Base-by-base conservation (phyloP, 768 basidiomycete genomes). In the Pisolithus orientalis region DNA sequence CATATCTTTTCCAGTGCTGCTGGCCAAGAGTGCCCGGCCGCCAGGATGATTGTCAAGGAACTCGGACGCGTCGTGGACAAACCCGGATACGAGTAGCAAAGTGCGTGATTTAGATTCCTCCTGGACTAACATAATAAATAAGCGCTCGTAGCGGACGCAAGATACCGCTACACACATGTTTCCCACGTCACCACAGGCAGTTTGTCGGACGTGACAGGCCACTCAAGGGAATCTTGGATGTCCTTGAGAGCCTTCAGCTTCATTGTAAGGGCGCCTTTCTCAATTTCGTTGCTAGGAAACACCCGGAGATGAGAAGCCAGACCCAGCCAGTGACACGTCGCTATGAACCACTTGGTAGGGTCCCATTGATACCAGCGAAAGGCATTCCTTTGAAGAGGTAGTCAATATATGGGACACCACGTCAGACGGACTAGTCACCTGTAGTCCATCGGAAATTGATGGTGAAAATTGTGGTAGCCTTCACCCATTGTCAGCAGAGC, bases 201-300 rank as follows among this genome's bases (percentile, higher is more conserved):
- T 32, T 84, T 72, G 48, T 79, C 78, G 37, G 72, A 65, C 50
- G 69, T 69, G 50, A 62, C 63, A 50, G 84, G 88, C 88, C 87
- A 91, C 53, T 57, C 57, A 52, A 89, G 61, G 3, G 70, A 68
- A 53, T 87, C 85, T 60, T 88, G 85, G 11, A 81, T 63, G 46
- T 72, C 66, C 56, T 84, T 81, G 44, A 94, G 73, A 59, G 75
- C 71, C 66, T 90, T 92, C 55, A 94, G 73, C 67, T 86, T 78
- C 91, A 95, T 94, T 5, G 86, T 80, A 57, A 90, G 74, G 32
- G 81, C 79, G 11, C 92, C 84, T 67, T 93, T 93, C 53, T 77
- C 74, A 59, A 96, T 85, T 67, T 94, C 93, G 69, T 92, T 91
- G 64, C 84, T 83, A 48, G 91, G 90, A 71, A 96, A 96, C 37